Evolutionary conservation across 1,284 basidiomycete genomes (phyloP), one percentile per base, ranked within the genome.

Genomic region (Trichosporon coremiiforme): DNA sequence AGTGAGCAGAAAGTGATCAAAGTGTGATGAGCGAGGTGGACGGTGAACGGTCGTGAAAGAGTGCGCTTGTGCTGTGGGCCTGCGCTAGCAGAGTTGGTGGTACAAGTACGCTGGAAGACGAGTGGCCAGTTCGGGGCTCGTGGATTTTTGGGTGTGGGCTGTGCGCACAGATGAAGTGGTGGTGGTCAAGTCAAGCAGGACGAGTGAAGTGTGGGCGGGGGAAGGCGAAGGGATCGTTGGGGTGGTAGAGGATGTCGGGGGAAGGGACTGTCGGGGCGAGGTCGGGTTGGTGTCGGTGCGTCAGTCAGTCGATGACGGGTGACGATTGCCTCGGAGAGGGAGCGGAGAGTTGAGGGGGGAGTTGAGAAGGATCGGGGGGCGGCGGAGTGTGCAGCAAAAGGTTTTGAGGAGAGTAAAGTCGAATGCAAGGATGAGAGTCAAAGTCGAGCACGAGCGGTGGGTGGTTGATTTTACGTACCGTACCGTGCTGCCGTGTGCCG

Each of bases 381-480:
- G n/a, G 10, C 2, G 10, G 36, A 10, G 36, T n/a, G 36, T 8
- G 36, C 36, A 38, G n/a, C n/a, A n/a, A n/a, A n/a, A n/a, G n/a
- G n/a, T n/a, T n/a, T n/a, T n/a, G n/a, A n/a, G n/a, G n/a, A n/a
- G n/a, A n/a, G n/a, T n/a, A n/a, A 38, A 12, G 10, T 10, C 6
- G 36, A 38, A 7, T 38, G 6, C 8, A 15, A 15, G 10, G 45
- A 47, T 10, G 17, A 3, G 45, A 47, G 45, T 6, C 4, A 47
- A 47, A n/a, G 45, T n/a, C 45, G 45, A 47, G 47, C 47, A 20
- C 47, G 47, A n/a, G n/a, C n/a, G n/a, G n/a, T n/a, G n/a, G n/a
- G 47, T 53, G 47, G 47, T 53, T 53, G 47, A 53, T 53, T 53
- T 53, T 53, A n/a, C n/a, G n/a, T n/a, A n/a, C n/a, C n/a, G n/a